Conservation (phyloP, 208 protist species). For the Trypanosoma mega region DNA sequence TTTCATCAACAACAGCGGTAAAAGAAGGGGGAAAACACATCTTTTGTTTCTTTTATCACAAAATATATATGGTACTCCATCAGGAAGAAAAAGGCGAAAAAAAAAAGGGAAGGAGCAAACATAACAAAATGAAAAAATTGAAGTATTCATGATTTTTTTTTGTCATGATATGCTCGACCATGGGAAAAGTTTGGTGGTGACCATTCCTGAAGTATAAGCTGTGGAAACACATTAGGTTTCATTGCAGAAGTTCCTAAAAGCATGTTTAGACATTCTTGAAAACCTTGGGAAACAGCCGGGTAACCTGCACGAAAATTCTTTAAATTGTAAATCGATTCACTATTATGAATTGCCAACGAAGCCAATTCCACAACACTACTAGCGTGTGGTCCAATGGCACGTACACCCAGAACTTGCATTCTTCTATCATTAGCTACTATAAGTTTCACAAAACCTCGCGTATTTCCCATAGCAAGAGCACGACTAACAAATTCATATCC, state of each 20-base stretch:
- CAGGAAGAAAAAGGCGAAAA: too few species aligned
- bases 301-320: slow-evolving; percentile 77
- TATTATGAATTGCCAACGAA: slow-evolving; percentile 86
- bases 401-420: slow-evolving; percentile 88
- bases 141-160: not conserved
- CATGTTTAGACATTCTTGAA: slow-evolving; percentile 91
- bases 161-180: slow-evolving; percentile 59
- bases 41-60: too few species aligned
- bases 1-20: too few species aligned
- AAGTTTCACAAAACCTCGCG: slow-evolving; percentile 88
- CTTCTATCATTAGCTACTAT: slow-evolving; percentile 88
- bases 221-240: slow-evolving; percentile 86
- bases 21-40: too few species aligned
- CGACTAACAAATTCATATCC: slow-evolving; percentile 87
- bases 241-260: slow-evolving; percentile 80
- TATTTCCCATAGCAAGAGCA: slow-evolving; percentile 87
- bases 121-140: too few species aligned
- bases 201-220: slow-evolving; percentile 78
- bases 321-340: slow-evolving; percentile 71
- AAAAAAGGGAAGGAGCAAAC: too few species aligned
- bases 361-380: slow-evolving; percentile 90
- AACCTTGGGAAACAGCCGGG: slow-evolving; percentile 81
- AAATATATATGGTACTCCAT: too few species aligned
- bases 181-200: slow-evolving; percentile 67
- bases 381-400: slow-evolving; percentile 84